These are phyloP conservation scores for Trichoderma afroharzianum DNA, from an alignment of 2,329 filamentous ascomycete species.

Conservation along the genomic window DNA sequence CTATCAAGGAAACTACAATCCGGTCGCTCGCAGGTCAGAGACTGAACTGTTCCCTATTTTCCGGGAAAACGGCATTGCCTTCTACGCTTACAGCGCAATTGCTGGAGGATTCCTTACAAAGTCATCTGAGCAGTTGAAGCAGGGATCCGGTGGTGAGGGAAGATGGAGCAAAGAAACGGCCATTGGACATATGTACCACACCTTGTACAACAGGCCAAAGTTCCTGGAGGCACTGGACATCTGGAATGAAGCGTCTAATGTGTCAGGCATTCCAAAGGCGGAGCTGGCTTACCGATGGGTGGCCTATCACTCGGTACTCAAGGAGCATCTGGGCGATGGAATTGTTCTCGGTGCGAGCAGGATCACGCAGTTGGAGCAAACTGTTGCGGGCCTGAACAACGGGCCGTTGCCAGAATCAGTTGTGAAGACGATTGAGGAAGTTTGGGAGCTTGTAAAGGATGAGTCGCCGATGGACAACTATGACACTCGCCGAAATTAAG, in stretches of 20 bases:
- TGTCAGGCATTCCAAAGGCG: not conserved
- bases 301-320: conserved; percentile 6
- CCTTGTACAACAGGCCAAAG: conserved; percentile 5
- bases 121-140: not conserved
- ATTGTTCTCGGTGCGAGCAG: conserved; percentile 13
- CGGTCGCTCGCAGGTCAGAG: conserved; percentile 36
- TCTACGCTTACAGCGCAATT: conserved; percentile 38
- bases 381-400: not conserved
- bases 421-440: conserved; percentile 18
- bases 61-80: conserved; percentile 35
- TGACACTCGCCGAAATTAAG: not conserved
- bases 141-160: not conserved
- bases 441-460: conserved; percentile 17
- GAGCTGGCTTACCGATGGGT: conserved; percentile 18
- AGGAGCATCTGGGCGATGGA: not conserved
- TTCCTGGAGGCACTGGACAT: not conserved
- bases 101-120: conserved; percentile 32
- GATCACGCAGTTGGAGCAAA: conserved; percentile 6
- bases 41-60: conserved; percentile 37
- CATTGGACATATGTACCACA: conserved; percentile 1
- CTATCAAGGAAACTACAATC: conserved; percentile 44
- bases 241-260: not conserved
- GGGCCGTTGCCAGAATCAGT: conserved; percentile 17
- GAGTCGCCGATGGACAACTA: conserved; percentile 11
- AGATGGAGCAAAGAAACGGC: not conserved